These are phyloP conservation scores for Lachnellula cervina DNA, from an alignment of 2,329 filamentous ascomycete genomes.

Conservation along the genomic window DNA sequence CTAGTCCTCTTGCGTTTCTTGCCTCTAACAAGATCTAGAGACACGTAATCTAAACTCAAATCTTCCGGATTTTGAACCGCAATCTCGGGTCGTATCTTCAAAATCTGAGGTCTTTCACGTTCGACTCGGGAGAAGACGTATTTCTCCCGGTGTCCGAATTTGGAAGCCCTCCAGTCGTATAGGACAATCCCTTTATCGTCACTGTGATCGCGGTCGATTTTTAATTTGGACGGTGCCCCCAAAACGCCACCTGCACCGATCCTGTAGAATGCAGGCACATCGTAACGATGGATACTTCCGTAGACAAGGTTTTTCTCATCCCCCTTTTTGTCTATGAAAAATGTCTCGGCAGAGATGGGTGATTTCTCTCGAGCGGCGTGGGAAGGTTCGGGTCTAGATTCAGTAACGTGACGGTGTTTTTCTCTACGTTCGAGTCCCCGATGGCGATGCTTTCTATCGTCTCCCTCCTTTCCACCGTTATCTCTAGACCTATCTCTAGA, in stretches of 20 bases:
- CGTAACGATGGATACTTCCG: conserved; percentile 66
- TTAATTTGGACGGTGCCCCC: conserved; percentile 54
- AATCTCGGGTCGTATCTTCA: conserved; percentile 37
- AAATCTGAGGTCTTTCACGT: conserved; percentile 35
- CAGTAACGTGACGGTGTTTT: not conserved
- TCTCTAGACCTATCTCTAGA: not conserved
- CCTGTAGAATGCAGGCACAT: conserved; percentile 66
- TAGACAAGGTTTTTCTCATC: conserved; percentile 73
- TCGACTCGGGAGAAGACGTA: conserved; percentile 42
- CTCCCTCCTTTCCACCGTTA: not conserved
- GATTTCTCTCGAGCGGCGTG: not conserved
- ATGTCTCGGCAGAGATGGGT: conserved; percentile 36
- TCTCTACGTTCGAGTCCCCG: conserved; percentile 14
- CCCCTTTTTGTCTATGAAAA: conserved; percentile 66
- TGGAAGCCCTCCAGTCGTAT: conserved; percentile 34
- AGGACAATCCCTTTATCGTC: conserved; percentile 51
- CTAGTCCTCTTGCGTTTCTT: conserved; percentile 28
- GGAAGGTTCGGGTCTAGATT: not conserved
- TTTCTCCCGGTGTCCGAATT: conserved; percentile 34
- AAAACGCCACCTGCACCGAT: conserved; percentile 65
- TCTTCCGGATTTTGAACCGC: conserved; percentile 18
- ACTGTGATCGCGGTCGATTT: conserved; percentile 57
- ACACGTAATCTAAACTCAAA: conserved; percentile 42
- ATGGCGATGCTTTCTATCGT: conserved; percentile 3
- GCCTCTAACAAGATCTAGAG: conserved; percentile 37